Base-by-base conservation (phyloP, 257 asterid genomes). In the Gentiana macrophylla region DNA sequence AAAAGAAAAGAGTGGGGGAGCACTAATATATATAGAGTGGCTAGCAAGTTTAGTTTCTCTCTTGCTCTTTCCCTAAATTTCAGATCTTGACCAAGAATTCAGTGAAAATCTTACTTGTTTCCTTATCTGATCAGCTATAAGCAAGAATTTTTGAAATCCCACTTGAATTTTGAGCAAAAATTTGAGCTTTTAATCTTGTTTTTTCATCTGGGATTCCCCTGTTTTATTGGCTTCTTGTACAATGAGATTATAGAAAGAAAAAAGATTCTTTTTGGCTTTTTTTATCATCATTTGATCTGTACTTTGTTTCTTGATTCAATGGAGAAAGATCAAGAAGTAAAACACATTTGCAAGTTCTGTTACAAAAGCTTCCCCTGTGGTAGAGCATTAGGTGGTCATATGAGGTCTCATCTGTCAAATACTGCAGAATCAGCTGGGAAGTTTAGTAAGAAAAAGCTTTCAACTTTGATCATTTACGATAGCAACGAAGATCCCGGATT, bases 371-470 rank as follows among this genome's bases (percentile, higher is more conserved):
- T 78, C 69, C 75, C 79, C 32, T 78, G 82, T 68, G 89, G 89
- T 35, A 81, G 80, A 76, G 75, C 89, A 6, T 67, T 81, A 46
- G 89, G 89, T 3, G 89, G 89, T 24, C 89, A 81, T 47, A 82
- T 85, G 91, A 89, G 96, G 86, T 81, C 96, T 70, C 97, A 90
- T 72, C 60, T 86, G 83, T 79, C 83, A 72, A 75, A 56, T 59
- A 66, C 86, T 37, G 49, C 78, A 38, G 60, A 80, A 55, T 55
- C 61, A 32, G 57, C 51, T 62, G 69, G 60, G 8, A 76, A 72
- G 49, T 59, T 56, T 35, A 68, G 60, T 41, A 75, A 70, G 77
- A 81, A 84, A 67, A 79, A 75, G 69, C 75, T 77, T 44, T 80
- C 77, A 44, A 67, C 79, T 55, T 67, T 68, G 48, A 52, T 15